A percentile compares a stretch with the other conserved stretches of the same genome.
Conservation (phyloP, 768 basidiomycete species). For the Termitomyces titanicus region DNA sequence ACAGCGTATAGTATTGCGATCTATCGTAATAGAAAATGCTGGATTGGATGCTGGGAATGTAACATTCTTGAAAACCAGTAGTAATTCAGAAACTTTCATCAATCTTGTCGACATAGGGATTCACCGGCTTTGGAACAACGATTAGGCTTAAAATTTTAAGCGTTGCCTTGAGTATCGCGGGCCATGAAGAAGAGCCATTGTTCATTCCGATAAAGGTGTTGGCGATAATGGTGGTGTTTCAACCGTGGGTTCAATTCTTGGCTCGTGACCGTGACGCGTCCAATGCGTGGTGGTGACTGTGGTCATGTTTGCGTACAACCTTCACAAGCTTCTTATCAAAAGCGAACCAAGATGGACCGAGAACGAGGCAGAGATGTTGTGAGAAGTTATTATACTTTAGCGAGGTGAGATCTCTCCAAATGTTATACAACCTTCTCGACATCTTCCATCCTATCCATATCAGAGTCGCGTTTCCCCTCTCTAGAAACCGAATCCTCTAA, state of each 20-base stretch:
- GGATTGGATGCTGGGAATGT: conserved; percentile 9
- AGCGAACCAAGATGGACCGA: background rate
- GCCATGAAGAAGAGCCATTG: background rate
- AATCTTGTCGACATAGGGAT: background rate
- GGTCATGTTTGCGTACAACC: background rate
- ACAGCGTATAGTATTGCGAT: conserved; percentile 1
- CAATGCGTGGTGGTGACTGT: background rate
- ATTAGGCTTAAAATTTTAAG: conserved; percentile 6
- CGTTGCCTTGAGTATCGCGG: conserved; percentile 1
- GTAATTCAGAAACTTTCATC: background rate
- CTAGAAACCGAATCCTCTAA: background rate
- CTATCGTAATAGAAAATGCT: background rate
- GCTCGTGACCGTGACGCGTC: background rate
- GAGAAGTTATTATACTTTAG: background rate
- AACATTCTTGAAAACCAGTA: conserved; percentile 1
- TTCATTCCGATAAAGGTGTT: background rate
- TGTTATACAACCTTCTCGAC: background rate
- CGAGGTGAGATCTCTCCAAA: background rate
- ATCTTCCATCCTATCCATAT: background rate
- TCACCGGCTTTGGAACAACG: conserved; percentile 11
- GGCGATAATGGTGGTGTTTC: no score
- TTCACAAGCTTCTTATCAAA: background rate
- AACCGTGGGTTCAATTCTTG: background rate
- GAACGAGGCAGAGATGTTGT: background rate
- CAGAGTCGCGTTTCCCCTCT: background rate